Conservation (phyloP, 495 filamentous ascomycete species). For the Physcia stellaris region DNA sequence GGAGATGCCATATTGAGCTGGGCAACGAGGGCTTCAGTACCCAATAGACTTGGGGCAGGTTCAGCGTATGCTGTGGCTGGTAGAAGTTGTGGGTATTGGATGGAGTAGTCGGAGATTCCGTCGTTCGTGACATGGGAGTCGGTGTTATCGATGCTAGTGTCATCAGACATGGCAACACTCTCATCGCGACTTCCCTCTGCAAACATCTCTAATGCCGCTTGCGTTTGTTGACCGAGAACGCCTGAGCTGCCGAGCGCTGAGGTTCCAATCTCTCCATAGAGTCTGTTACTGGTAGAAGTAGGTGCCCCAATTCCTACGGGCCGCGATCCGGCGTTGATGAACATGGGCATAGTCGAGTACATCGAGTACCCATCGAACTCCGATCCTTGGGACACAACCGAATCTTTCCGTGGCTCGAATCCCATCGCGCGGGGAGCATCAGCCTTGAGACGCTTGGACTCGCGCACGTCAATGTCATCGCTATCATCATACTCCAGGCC, state of each 20-base stretch:
- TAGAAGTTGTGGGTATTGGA: constrained; percentile 9
- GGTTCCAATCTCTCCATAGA: constrained; percentile 71
- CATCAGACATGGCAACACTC: neutral
- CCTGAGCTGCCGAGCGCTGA: constrained; percentile 57
- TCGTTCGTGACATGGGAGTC: constrained; percentile 15
- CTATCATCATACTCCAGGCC: constrained; percentile 20
- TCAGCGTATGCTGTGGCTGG: constrained; percentile 9
- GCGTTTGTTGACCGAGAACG: constrained; percentile 24
- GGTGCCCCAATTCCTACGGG: neutral
- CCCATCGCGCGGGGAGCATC: too few relatives aligned
- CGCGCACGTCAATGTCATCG: constrained; percentile 20
- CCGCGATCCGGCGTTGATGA: constrained; percentile 14
- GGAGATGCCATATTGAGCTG: constrained; percentile 54
- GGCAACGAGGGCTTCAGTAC: constrained; percentile 53
- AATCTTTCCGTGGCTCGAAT: neutral
- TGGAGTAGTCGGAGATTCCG: constrained; percentile 2
- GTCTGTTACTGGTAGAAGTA: constrained; percentile 27
- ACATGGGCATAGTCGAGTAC: neutral
- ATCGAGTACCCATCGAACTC: constrained; percentile 25
- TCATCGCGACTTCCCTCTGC: constrained; percentile 9
- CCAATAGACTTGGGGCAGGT: constrained; percentile 45
- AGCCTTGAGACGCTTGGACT: constrained; percentile 28
- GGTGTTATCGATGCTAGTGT: constrained; percentile 24
- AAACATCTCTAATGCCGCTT: constrained; percentile 14
- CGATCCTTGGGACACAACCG: neutral